Evolutionary conservation across 495 filamentous ascomycete genomes (phyloP), one percentile per base, ranked within the genome.

Genomic region (Antarctomyces pellizariae): DNA sequence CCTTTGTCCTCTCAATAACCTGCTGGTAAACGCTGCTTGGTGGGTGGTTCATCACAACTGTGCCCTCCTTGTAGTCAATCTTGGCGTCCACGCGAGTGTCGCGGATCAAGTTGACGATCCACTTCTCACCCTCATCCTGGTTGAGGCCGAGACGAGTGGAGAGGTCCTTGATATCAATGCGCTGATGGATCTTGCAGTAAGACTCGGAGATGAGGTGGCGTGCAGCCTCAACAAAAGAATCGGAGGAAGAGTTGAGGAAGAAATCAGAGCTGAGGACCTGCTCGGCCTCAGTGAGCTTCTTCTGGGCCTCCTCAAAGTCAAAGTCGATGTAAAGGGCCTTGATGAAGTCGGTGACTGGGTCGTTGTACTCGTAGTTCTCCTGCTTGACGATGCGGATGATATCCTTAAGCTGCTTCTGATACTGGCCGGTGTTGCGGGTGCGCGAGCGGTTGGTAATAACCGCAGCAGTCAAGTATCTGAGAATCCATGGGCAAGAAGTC

Each of bases 111-210:
- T 97, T 97, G 33, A 97, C 86, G 37, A 97, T 97, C 89, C 89
- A 95, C 60, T 93, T 95, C 68, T 97, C 86, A 37, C 89, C 86
- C 39, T 91, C 86, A 41, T 91, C 80, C 41, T 79, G 67, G 42
- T 68, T 76, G 33, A 97, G 57, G 33, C 86, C 86, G 27, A 97
- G 61, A 35, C 83, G 69, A 33, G 71, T 71, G 34, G 80, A 90
- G 10, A 97, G 63, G 41, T 95, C 89, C 67, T 82, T 82, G 49
- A 97, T 91, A 47, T 93, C 82, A 35, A 97, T 97, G 32, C 86
- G 66, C 36, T 92, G 78, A 53, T 93, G 86, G 45, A 97, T 97
- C 66, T 95, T 95, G 75, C 89, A 95, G 62, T 97, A 95, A 47
- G 64, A 74, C 59, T 97, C 86, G 5, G 83, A 95, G 49, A 97